phyloP scores from a whole-genome alignment of 2,329 filamentous ascomycete species.

The Talaromyces marneffei region DNA sequence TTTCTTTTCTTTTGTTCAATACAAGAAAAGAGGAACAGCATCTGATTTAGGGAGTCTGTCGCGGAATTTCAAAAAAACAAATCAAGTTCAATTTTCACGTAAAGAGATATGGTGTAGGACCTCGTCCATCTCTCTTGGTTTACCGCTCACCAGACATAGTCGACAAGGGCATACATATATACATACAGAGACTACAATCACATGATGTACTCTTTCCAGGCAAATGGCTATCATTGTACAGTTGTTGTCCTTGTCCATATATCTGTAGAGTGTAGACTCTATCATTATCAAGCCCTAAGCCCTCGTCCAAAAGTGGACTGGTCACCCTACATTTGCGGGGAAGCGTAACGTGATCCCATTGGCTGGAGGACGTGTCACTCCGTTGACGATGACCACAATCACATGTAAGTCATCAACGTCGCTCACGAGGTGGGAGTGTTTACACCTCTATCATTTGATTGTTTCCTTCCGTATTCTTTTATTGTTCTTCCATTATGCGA shows the following conservation, averaged over 20 bases:
- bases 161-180: not conserved
- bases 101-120: slow-evolving; percentile 21
- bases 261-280: not conserved
- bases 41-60: slow-evolving; percentile 32
- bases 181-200: not conserved
- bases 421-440: not conserved
- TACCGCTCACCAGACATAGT: not conserved
- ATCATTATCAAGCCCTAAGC: slow-evolving; percentile 13
- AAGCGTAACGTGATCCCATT: not conserved
- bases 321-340: not conserved
- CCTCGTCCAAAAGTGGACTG: slow-evolving; percentile 10
- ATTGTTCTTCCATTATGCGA: not conserved
- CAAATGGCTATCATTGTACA: not conserved
- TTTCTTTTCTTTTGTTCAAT: not conserved
- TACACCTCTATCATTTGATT: not conserved
- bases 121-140: slow-evolving; percentile 19
- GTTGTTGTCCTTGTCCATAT: not conserved
- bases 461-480: not conserved
- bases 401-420: not conserved
- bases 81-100: not conserved
- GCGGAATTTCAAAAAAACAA: slow-evolving; percentile 8
- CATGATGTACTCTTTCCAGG: not conserved
- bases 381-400: not conserved
- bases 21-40: slow-evolving; percentile 24
- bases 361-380: not conserved